Base-by-base conservation (phyloP, 805 yeast genomes). In the Wickerhamomyces alni region DNA sequence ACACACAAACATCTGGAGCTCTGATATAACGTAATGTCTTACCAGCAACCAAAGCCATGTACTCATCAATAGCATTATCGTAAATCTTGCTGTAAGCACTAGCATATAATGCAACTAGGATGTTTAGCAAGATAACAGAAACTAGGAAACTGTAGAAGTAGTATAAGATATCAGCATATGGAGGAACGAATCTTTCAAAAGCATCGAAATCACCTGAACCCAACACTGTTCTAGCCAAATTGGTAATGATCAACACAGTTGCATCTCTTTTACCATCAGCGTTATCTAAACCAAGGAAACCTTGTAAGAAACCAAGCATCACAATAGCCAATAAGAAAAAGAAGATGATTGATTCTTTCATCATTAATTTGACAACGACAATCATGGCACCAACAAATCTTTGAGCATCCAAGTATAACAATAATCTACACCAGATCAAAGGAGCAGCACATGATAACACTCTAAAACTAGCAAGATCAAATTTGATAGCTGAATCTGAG, bases 341-440 rank as follows among this genome's bases (percentile, higher is more conserved):
- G 65, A 87, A 87, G 12, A 87, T 70, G n/a, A 85, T 58, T 2
- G 93, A 82, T 59, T 87, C 96, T 51, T 82, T 79, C 86, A 87
- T 81, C 87, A 87, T 82, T 41, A 80, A 81, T 53, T 85, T 85
- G 36, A 85, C 65, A 5, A 87, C 91, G 22, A 87, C 91, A 46
- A 87, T 74, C 87, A 87, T 83, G 2, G 88, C 86, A 30, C 96
- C 96, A 36, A 87, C 85, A 59, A 87, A 87, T 50, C 75, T 74
- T 47, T 80, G 78, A 10, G 89, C 82, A 56, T 87, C 96, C 50
- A 87, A 69, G 60, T 71, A 87, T 28, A 87, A 68, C 40, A 87
- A 63, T 36, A 87, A 65, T 36, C 96, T 70, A 2, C 84, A 73
- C 94, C 95, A 87, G 74, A 87, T 80, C 47, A 87, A 67, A 3